Base-by-base conservation (phyloP, 768 basidiomycete genomes). In the Russula sp. region DNA sequence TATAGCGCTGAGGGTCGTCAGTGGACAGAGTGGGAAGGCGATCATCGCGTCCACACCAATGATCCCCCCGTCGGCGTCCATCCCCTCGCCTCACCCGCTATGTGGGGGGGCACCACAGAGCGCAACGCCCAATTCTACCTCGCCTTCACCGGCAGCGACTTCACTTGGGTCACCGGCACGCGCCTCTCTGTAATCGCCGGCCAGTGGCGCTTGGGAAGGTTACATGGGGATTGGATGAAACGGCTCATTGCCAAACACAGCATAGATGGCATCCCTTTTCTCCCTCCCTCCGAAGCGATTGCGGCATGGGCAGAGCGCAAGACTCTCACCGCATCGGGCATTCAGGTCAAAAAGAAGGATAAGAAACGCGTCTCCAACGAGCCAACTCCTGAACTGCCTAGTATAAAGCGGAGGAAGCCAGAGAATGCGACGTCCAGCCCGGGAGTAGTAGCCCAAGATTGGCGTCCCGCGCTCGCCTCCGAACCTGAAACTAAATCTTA, bases 11-110 rank as follows among this genome's bases (percentile, higher is more conserved):
- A 61, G 28, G 59, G 59, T 22, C 59, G 30, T 32, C 59, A 52
- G 10, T 61, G 59, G 59, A 22, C 59, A 6, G 50, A 53, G 22
- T 61, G 59, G 59, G 59, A 61, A 40, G 59, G 59, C 38, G 59
- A 61, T 30, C 51, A 61, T 9, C 59, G 59, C n/a, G 36, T 61
- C 5, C 51, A 61, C 16, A 11, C 40, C 26, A 40, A 53, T 6
- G 42, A 53, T 32, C 59, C 59, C 30, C 40, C 59, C 5, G 59
- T 61, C 13, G 40, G 59, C 9, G 30, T 61, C 18, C 59, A 61
- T 16, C 59, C 59, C 5, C 50, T 61, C 48, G 59, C 16, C 51
- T 61, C 59, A 20, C 59, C 59, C 10, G 51, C 59, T 18, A 26
- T 53, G 38, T 61, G 49, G 50, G 59, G 28, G 18, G 59, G 59